Evolutionary conservation across 2,329 filamentous ascomycete species (phyloP).

Genomic region (Gaeumannomyces sp.): DNA sequence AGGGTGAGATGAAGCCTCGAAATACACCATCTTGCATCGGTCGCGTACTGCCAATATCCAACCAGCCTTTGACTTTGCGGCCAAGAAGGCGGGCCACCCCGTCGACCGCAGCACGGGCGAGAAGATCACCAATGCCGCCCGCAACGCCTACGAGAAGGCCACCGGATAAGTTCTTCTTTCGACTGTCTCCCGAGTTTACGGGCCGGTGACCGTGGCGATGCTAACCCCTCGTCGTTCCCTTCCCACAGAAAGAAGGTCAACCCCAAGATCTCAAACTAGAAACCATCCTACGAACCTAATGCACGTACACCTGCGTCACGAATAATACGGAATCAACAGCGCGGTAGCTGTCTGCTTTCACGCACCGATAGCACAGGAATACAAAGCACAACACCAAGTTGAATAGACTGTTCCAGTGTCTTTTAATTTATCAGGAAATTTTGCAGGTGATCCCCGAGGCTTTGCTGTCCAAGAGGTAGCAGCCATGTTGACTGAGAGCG

Average conservation of each 20-base stretch:
- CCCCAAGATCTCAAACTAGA: constrained; percentile 25
- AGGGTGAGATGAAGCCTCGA: constrained; percentile 11
- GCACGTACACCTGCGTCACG: no score
- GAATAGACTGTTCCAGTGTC: no score
- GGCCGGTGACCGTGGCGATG: not conserved
- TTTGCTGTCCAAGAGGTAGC: no score
- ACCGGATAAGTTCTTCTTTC: constrained; percentile 26
- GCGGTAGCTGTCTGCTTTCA: no score
- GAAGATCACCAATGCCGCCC: constrained; percentile 28
- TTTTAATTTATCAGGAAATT: no score
- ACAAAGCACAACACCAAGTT: not conserved
- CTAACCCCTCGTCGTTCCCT: not conserved
- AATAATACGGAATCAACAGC: no score
- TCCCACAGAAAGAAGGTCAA: constrained; percentile 29
- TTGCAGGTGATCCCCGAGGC: no score
- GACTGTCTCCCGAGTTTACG: not conserved
- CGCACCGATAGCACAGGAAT: not conserved
- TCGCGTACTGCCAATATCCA: not conserved
- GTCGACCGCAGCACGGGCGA: constrained; percentile 20
- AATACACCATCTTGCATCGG: no score
- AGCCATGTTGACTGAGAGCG: no score
- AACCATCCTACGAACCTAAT: not conserved
- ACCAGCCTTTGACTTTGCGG: constrained; percentile 17
- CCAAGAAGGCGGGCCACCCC: constrained; percentile 21
- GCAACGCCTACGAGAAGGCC: constrained; percentile 30